These are phyloP conservation scores for Pezicula carpinea DNA, from an alignment of 2,329 filamentous ascomycete species.

Conservation along the genomic window DNA sequence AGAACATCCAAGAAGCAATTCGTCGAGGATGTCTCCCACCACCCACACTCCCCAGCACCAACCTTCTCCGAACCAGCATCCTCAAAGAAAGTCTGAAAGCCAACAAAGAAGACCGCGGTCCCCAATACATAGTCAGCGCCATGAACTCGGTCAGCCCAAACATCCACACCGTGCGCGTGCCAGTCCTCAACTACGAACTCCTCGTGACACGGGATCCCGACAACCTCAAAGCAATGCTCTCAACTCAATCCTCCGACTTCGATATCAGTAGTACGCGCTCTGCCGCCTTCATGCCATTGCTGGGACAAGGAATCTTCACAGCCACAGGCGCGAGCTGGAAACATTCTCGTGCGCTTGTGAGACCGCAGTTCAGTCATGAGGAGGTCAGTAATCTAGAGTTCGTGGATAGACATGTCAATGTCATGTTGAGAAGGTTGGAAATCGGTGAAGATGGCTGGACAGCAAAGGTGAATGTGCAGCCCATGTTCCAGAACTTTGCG, in stretches of 20 bases:
- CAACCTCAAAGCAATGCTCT: constrained; percentile 30
- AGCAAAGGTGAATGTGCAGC: constrained; percentile 53
- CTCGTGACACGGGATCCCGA: constrained; percentile 32
- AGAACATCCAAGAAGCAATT: constrained; percentile 24
- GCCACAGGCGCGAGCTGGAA: constrained; percentile 22
- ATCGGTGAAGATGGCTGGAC: constrained; percentile 16
- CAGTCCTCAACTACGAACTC: constrained; percentile 34
- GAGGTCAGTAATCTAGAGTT: constrained; percentile 40
- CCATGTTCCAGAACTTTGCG: constrained; percentile 60
- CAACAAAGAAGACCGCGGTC: constrained; percentile 29
- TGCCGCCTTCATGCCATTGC: constrained; percentile 26
- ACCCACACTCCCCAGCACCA: constrained; percentile 27
- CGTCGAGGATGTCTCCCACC: constrained; percentile 27
- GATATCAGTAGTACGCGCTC: constrained; percentile 31
- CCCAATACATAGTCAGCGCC: constrained; percentile 29
- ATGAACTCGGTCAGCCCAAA: constrained; percentile 25
- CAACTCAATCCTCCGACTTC: constrained; percentile 25
- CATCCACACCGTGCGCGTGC: constrained; percentile 31
- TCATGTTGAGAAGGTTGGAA: constrained; percentile 8
- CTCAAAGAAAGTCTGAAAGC: constrained; percentile 29
- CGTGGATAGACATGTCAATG: constrained; percentile 36
- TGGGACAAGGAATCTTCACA: constrained; percentile 22
- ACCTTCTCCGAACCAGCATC: constrained; percentile 28
- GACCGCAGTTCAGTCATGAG: constrained; percentile 36
- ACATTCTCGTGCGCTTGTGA: constrained; percentile 35